Percentiles rank a stretch among this genome's conserved stretches.
These are phyloP conservation scores for Parasarocladium wereldwijsianum DNA, from an alignment of 2,329 filamentous ascomycete species.

Conservation along the genomic window DNA sequence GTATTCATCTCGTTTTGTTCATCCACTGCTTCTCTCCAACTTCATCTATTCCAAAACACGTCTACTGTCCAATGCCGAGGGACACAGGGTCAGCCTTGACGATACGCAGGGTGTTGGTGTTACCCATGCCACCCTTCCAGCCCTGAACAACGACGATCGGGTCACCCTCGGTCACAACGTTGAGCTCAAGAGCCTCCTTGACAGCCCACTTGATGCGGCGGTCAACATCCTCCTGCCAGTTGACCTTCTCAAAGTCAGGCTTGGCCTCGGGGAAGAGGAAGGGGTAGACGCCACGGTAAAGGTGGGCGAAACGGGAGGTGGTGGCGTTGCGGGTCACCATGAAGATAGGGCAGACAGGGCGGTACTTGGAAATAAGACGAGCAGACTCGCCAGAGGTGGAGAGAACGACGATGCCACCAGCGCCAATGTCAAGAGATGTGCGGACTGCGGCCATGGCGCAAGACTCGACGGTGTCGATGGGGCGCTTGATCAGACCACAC, in stretches of 20 bases:
- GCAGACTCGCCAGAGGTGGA: slow-evolving; percentile 93
- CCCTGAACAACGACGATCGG: slow-evolving; percentile 74
- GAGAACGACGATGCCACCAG: slow-evolving; percentile 87
- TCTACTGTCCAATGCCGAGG: slow-evolving; percentile 37
- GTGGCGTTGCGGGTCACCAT: slow-evolving; percentile 86
- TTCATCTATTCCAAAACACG: slow-evolving; percentile 6
- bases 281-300: slow-evolving; percentile 96
- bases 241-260: slow-evolving; percentile 82
- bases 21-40: slow-evolving; percentile 7
- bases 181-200: slow-evolving; percentile 69
- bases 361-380: slow-evolving; percentile 93
- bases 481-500: slow-evolving; percentile 66
- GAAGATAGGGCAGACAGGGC: slow-evolving; percentile 96
- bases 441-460: slow-evolving; percentile 96
- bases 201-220: slow-evolving; percentile 96
- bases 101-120: slow-evolving; percentile 68
- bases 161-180: slow-evolving; percentile 57
- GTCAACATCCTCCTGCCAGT: slow-evolving; percentile 99
- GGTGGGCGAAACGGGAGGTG: slow-evolving; percentile 78
- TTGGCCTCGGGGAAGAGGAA: slow-evolving; percentile 89
- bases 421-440: slow-evolving; percentile 89
- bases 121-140: slow-evolving; percentile 83
- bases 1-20: no score
- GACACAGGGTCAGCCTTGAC: slow-evolving; percentile 45
- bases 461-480: slow-evolving; percentile 79